Evolutionary conservation across 768 basidiomycete species (phyloP), one percentile per base, ranked within the genome.

Genomic region (Leucocoprinus leucothites): DNA sequence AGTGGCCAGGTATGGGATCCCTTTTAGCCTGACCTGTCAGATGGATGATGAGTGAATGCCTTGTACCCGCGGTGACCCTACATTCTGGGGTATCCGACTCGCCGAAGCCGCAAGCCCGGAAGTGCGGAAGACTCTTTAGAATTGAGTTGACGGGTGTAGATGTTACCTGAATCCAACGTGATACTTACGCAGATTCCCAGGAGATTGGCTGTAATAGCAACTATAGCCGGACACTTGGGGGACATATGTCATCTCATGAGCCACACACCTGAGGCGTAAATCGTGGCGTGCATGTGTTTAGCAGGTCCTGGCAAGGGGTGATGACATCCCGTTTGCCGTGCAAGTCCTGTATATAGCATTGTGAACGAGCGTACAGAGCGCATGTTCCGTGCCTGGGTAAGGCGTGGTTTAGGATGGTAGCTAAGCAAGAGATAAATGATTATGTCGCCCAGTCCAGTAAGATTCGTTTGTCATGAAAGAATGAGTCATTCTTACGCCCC

Each of bases 331-430:
- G 24, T 45, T 34, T 25, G 21, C 21, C 21, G 44, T 24, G 3
- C 35, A 16, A 11, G 38, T 36, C 1, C 34, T 43, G 9, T 53
- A 44, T 28, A 38, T 35, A 22, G 44, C 3, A 18, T 31, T 3
- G 34, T 28, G 47, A 35, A 35, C 42, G 41, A 34, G 6, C 21
- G 16, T 24, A 35, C 14, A 38, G 2, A 38, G 31, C 16, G 34
- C 52, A 44, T 45, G 52, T 22, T 22, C 41, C 25, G 26, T 35
- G 42, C 43, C 44, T 53, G 43, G 35, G n/a, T 36, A 45, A 53
- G 42, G 44, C 34, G 44, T 36, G 52, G 52, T 36, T n/a, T 18
- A 36, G n/a, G 36, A 43, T 22, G 26, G 42, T 24, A 35, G 28
- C 28, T 24, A 11, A 16, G 28, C 28, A 26, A 35, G 11, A 38